Base-by-base conservation (phyloP, 2,329 filamentous ascomycete genomes). In the Xylaria digitata region DNA sequence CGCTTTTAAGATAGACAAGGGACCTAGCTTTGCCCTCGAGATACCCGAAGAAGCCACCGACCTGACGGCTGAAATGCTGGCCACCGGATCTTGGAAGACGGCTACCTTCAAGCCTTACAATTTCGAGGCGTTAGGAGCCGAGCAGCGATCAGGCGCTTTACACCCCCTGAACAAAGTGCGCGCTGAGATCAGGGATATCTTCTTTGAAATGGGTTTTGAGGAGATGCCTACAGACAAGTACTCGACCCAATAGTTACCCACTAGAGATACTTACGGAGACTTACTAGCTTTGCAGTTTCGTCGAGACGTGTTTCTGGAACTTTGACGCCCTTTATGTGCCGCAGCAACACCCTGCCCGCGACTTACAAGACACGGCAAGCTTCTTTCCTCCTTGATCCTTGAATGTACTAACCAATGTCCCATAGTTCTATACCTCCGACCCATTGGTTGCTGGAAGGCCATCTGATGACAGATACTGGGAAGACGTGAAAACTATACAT, bases 141-240 rank as follows among this genome's bases (percentile, higher is more conserved):
- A 88, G 72, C 87, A 90, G 77, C 83, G 85, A 70, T 82, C 88
- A 17, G 88, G 88, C 55, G 86, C 87, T 13, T 80, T 86, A 77
- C 91, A 86, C 77, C 89, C 90, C 77, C 83, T 99, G 73, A 97
- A 94, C 83, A 99, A 99, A 85, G 95, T 99, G 75, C 91, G 96
- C 73, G 88, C 93, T 75, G 96, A 98, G 82, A 97, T 99, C 87
- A 87, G 95, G 43, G 52, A 96, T 78, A 97, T 99, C 78, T 99
- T 99, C 89, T 98, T 99, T 82, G 94, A 97, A 79, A 97, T 97
- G 90, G 96, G 95, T 60, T 99, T 98, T 83, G 90, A 95, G 76
- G 96, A 99, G 84, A 98, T 99, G 96, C 92, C 94, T 15, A 97
- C 95, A 56, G 69, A 52, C 68, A 70, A 62, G 65, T 64, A 60